Evolutionary conservation across 2,329 filamentous ascomycete genomes (phyloP), one percentile per base, ranked within the genome.

Genomic region (Xylaria sp.): DNA sequence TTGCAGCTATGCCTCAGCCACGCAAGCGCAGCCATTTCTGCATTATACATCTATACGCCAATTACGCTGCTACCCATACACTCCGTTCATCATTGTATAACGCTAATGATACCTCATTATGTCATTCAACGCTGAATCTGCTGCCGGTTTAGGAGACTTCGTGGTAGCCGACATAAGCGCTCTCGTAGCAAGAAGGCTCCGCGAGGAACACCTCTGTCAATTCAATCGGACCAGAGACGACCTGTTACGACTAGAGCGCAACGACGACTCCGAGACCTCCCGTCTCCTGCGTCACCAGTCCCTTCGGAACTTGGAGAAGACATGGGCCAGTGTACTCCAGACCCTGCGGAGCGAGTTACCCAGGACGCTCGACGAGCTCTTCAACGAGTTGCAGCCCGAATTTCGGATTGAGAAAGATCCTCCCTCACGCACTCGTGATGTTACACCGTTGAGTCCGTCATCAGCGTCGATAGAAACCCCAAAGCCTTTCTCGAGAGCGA

Each of bases 291-390:
- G 54, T 37, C 20, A 18, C 1, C 39, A 48, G 41, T 20, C 31
- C 18, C 46, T 68, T 31, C 34, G n/a, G 3, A 8, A 1, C 1
- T n/a, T 70, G 12, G 57, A 65, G 28, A 28, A 63, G 13, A 54
- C 20, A 39, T 69, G 61, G 62, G 15, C 48, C n/a, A 23, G 12
- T 23, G n/a, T 55, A 18, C 52, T 66, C 12, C 51, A 59, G 39
- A 31, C 25, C 18, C 37, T 70, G 2, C 65, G 62, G 59, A 48
- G 25, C 13, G 65, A 63, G 9, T 44, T 70, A 28, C 65, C 65
- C 25, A 63, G n/a, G 18, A 25, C 54, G 3, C 28, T 70, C 2
- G 69, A 70, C 37, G n/a, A 58, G 31, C 37, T 70, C 23, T 56
- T 69, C 46, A 48, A 1, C 8, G 54, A 54, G 23, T 54, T 68